A percentile compares a stretch with the other conserved stretches of the same genome.
phyloP scores from a whole-genome alignment of 768 basidiomycete species.

The Tephrocybe rancida region DNA sequence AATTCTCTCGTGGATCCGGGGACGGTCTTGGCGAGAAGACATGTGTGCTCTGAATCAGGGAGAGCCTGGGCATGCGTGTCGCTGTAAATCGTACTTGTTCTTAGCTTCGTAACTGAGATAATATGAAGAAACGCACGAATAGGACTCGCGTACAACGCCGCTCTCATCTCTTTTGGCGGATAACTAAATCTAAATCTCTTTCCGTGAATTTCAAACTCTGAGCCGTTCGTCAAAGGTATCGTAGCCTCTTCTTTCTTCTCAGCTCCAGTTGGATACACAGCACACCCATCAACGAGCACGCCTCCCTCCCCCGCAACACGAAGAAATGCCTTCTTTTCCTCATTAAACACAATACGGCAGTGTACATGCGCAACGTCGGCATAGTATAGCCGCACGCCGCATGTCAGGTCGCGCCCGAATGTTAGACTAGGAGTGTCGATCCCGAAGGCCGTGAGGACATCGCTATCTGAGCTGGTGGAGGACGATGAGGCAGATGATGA shows the following conservation, averaged over 20 bases:
- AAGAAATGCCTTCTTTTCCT: conserved; percentile 73
- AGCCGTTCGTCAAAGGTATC: conserved; percentile 66
- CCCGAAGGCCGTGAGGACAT: conserved; percentile 65
- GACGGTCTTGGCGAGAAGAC: conserved; percentile 72
- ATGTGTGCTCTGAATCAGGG: conserved; percentile 75
- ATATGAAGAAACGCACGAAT: conserved; percentile 35
- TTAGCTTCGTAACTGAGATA: not conserved
- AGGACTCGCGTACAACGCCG: conserved; percentile 52
- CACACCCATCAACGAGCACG: conserved; percentile 61
- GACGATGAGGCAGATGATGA: not conserved
- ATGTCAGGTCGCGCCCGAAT: conserved; percentile 65
- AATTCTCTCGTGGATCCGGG: conserved; percentile 60
- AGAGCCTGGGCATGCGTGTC: conserved; percentile 61
- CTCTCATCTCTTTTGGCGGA: conserved; percentile 72
- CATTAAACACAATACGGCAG: conserved; percentile 68
- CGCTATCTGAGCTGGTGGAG: conserved; percentile 35
- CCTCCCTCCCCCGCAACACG: conserved; percentile 62
- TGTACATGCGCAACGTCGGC: conserved; percentile 62
- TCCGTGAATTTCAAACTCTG: conserved; percentile 66
- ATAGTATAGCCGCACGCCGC: conserved; percentile 74
- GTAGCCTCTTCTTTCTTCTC: conserved; percentile 42
- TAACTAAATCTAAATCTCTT: conserved; percentile 76
- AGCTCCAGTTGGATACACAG: conserved; percentile 49
- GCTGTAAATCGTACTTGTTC: conserved; percentile 24
- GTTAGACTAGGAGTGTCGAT: conserved; percentile 70